Evolutionary conservation across 2,329 filamentous ascomycete genomes (phyloP).

Genomic region (Cladosporium sp.): DNA sequence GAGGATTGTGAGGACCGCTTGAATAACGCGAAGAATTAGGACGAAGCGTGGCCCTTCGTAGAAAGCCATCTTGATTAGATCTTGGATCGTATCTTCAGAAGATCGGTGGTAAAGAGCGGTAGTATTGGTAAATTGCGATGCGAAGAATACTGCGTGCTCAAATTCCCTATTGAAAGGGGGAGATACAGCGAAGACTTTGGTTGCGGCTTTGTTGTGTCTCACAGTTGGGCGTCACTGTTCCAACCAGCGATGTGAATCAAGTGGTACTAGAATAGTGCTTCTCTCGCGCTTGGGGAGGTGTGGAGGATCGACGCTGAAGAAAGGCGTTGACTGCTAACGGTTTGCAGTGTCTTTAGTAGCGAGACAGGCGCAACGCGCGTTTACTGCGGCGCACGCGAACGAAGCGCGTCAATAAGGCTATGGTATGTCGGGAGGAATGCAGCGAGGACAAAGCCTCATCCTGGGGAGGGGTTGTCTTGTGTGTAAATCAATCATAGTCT

Average conservation of each 20-base stretch:
- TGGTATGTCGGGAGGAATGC: constrained; percentile 14
- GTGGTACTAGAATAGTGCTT: neutral
- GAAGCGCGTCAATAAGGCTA: constrained; percentile 13
- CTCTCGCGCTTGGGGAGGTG: constrained; percentile 11
- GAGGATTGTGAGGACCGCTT: constrained; percentile 69
- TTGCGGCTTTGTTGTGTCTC: constrained; percentile 17
- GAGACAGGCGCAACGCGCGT: constrained; percentile 5
- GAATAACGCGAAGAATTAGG: constrained; percentile 64
- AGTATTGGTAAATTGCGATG: neutral
- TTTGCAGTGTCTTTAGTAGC: constrained; percentile 1
- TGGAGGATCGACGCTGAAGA: constrained; percentile 20
- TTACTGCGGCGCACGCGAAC: neutral
- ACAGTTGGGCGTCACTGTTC: constrained; percentile 8
- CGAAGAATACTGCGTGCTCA: neutral
- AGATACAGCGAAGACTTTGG: neutral
- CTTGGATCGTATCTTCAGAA: neutral
- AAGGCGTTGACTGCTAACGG: constrained; percentile 9
- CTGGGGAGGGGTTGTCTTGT: neutral
- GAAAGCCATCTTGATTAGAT: constrained; percentile 41
- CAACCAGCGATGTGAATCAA: constrained; percentile 12
- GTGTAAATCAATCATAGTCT: too few species aligned
- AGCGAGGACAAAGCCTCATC: constrained; percentile 1
- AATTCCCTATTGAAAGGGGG: constrained; percentile 37
- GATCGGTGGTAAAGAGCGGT: neutral
- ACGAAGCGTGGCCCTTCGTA: constrained; percentile 45